A percentile compares a stretch with the other conserved stretches of the same genome.
These are phyloP conservation scores for Aeschynomene evenia DNA, from an alignment of 306 rosid species.

Conservation along the genomic window DNA sequence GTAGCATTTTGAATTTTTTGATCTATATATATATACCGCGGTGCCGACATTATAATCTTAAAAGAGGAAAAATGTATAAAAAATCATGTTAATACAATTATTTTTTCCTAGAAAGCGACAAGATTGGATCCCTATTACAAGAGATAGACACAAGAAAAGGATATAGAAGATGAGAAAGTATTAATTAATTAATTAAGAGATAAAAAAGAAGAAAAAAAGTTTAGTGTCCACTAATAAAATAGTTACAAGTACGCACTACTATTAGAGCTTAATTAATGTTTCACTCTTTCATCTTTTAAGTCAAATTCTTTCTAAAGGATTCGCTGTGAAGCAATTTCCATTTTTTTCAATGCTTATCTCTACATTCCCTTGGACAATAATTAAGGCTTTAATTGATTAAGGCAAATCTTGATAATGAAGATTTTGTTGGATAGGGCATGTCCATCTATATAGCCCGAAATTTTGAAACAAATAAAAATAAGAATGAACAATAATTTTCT, in stretches of 20 bases:
- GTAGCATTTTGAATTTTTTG: conserved; percentile 15
- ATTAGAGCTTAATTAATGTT: neutral
- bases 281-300: neutral
- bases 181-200: too few species aligned
- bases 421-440: too few species aligned
- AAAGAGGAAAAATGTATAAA: neutral
- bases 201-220: conserved; percentile 14
- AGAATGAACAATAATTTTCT: too few species aligned
- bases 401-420: conserved; percentile 2
- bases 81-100: neutral
- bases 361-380: conserved; percentile 23
- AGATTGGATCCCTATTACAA: neutral
- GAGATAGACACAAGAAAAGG: conserved; percentile 8
- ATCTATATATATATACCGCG: neutral
- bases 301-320: neutral
- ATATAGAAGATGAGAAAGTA: neutral
- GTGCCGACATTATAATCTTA: conserved; percentile 15
- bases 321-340: neutral
- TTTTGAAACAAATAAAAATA: too few species aligned
- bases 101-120: neutral
- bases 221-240: conserved; percentile 1
- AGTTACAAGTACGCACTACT: neutral
- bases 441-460: too few species aligned
- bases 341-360: neutral
- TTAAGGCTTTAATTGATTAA: conserved; percentile 1